Evolutionary conservation across 176 grass and related monocot genomes (phyloP), one percentile per base, ranked within the genome.

Genomic region (Alopecurus myosuroides): DNA sequence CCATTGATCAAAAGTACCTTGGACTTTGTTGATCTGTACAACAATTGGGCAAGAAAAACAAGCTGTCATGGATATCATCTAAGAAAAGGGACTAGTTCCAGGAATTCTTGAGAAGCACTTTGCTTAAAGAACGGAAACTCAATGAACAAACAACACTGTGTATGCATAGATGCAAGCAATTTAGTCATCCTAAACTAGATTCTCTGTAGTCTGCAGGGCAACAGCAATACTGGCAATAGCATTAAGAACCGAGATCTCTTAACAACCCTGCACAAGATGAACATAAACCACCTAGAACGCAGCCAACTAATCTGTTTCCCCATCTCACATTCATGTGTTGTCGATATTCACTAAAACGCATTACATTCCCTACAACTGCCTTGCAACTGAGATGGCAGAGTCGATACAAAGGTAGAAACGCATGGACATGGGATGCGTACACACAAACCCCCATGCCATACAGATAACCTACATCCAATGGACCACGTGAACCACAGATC

Each of bases 1-100:
- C 97, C 91, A 89, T 89, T 94, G 91, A 70, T 87, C 76, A 55
- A 98, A 94, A 79, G 88, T 95, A 45, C 85, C 86, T 86, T 94
- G 97, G 56, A 92, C 77, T 85, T 92, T 95, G 67, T 95, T 84
- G 82, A 98, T 94, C 93, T 98, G 71, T 10, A 67, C 1, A 83
- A 10, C 31, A 58, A 79, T 65, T 8, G 11, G 13, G n/a, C 11
- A 23, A 37, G 8, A 19, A 40, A 40, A 26, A 66, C 23, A 31
- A 41, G 0, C 26, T 37, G 74, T 65, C 36, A 56, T 19, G 23
- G 36, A 45, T 23, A 64, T 71, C 42, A 70, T 14, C 4, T 5
- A 82, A 41, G 52, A 44, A 57, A 33, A 42, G 37, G 25, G 15
- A 42, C 48, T 22, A 30, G 10, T 49, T 37, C 51, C 77, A 62